A percentile compares a stretch with the other conserved stretches of the same genome.
Conservation (phyloP, 805 yeast genomes). For the Saccharomycopsis guyanensis region DNA sequence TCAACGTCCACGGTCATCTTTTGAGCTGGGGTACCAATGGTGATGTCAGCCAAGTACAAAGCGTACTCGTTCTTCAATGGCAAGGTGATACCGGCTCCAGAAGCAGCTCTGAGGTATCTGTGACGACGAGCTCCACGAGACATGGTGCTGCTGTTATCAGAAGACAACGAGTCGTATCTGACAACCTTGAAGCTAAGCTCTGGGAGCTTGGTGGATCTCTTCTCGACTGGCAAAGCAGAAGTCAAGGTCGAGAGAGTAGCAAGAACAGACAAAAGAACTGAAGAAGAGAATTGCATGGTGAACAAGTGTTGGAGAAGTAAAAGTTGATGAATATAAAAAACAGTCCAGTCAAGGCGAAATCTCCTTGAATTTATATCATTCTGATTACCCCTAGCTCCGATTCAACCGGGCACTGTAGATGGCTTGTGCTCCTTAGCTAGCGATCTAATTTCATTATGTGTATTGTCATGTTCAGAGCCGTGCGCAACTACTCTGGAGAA, state of each 20-base stretch:
- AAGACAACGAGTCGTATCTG: conserved; percentile 1
- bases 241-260: conserved; percentile 10
- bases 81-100: conserved; percentile 24
- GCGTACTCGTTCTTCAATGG: conserved; percentile 32
- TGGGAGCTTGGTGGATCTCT: conserved; percentile 7
- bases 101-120: conserved; percentile 1
- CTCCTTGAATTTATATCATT: not conserved
- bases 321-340: not conserved
- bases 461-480: not conserved
- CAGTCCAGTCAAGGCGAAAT: not conserved
- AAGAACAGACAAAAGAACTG: conserved; percentile 14
- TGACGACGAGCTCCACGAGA: not conserved
- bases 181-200: conserved; percentile 15
- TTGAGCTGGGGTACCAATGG: conserved; percentile 26
- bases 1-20: conserved; percentile 24
- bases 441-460: not conserved
- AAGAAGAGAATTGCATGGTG: conserved; percentile 15
- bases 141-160: not conserved
- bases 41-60: conserved; percentile 27
- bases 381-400: too few species aligned
- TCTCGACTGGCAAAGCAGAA: conserved; percentile 18
- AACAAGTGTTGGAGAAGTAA: not conserved
- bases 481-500: not conserved
- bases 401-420: too few species aligned
- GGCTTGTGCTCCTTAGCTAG: too few species aligned